Percentiles rank a stretch among this genome's conserved stretches.
phyloP scores from a whole-genome alignment of 108 stramenopile species.

The Nitzschia putrida region DNA sequence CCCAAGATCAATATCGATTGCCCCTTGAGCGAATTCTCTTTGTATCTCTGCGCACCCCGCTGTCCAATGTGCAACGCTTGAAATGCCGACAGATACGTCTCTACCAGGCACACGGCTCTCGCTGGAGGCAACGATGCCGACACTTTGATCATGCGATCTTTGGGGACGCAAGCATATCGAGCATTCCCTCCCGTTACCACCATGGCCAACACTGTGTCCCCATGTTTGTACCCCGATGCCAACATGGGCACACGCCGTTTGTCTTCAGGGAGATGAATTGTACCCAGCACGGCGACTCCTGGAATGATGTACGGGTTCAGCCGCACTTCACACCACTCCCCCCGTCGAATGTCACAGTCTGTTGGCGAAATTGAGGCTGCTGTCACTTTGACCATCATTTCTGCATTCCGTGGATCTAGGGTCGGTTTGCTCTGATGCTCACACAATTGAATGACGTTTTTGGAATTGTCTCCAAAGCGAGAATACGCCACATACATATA shows the following conservation, averaged over 20 bases:
- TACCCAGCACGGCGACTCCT: conserved; percentile 49
- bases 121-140: conserved; percentile 38
- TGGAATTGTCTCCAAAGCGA: conserved; percentile 20
- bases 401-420: conserved; percentile 15
- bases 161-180: conserved; percentile 49
- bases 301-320: conserved; percentile 49
- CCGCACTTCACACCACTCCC: conserved; percentile 32
- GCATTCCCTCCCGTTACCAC: conserved; percentile 60
- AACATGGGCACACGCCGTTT: conserved; percentile 1
- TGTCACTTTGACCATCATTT: conserved; percentile 32
- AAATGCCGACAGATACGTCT: conserved; percentile 78
- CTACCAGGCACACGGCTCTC: conserved; percentile 63
- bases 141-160: conserved; percentile 56
- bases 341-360: conserved; percentile 53
- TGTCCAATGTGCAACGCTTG: conserved; percentile 64
- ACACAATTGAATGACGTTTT: conserved; percentile 31
- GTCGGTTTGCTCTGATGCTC: conserved; percentile 21
- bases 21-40: conserved; percentile 42
- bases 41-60: conserved; percentile 40
- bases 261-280: conserved; percentile 14
- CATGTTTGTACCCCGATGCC: conserved; percentile 26
- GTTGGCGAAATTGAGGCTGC: conserved; percentile 47
- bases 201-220: conserved; percentile 62
- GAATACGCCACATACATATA: conserved; percentile 48
- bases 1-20: conserved; percentile 70